Evolutionary conservation across 371 early-diverging fungal genomes (phyloP).

Genomic region (Mortierella polycephala): DNA sequence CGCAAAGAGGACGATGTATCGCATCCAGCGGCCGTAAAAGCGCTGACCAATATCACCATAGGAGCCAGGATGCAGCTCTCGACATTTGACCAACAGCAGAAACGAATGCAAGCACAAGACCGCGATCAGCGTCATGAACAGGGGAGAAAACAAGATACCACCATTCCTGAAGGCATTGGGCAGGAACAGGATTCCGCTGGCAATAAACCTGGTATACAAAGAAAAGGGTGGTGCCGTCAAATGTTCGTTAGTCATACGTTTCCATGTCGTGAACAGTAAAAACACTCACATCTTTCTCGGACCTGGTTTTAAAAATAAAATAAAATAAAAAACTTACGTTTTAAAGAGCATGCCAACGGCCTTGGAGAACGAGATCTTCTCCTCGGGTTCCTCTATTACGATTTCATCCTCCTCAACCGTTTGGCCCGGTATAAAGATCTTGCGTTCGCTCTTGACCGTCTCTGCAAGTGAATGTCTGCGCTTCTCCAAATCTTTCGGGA

Average conservation of each 20-base stretch:
- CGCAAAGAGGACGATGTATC: constrained; percentile 79
- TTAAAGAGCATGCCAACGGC: constrained; percentile 53
- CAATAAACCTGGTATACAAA: constrained; percentile 70
- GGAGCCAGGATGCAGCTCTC: constrained; percentile 73
- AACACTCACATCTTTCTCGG: background rate
- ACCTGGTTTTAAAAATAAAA: constrained; percentile 12
- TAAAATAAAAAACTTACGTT: constrained; percentile 26
- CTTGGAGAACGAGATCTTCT: constrained; percentile 50
- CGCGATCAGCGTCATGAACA: constrained; percentile 71
- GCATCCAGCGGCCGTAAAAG: constrained; percentile 85
- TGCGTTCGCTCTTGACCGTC: constrained; percentile 19
- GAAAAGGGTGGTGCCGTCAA: constrained; percentile 47
- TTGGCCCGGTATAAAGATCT: constrained; percentile 63
- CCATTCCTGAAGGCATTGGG: constrained; percentile 87
- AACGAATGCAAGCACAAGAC: constrained; percentile 75
- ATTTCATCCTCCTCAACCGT: constrained; percentile 61
- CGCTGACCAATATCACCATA: constrained; percentile 93
- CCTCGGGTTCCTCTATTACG: constrained; percentile 40
- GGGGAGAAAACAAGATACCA: constrained; percentile 76
- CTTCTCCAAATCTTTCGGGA: constrained; percentile 32
- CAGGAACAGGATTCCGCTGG: constrained; percentile 83
- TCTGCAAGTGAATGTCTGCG: constrained; percentile 14
- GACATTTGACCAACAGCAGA: constrained; percentile 74
- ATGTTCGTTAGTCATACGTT: background rate
- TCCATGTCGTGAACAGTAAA: background rate